Conservation (phyloP, 495 filamentous ascomycete genomes). For the Tirmania nivea region DNA sequence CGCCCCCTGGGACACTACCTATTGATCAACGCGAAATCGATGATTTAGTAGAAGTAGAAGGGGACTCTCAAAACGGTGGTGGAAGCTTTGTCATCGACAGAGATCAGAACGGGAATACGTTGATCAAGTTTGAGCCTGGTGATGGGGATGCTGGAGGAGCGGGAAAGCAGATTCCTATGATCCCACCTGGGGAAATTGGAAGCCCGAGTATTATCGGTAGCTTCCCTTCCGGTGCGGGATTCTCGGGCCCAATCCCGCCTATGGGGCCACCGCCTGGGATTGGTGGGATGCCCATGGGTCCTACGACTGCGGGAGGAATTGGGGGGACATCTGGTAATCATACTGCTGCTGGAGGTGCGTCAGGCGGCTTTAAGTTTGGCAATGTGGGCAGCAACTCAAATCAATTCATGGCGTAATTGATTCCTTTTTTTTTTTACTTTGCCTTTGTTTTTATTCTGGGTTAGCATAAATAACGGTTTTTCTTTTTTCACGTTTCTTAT, state of each 20-base stretch:
- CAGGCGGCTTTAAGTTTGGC: background rate
- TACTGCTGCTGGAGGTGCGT: background rate
- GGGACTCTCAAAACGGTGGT: slow-evolving; percentile 68
- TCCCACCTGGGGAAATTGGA: background rate
- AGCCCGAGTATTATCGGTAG: background rate
- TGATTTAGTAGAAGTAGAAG: slow-evolving; percentile 61
- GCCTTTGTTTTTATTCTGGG: no score
- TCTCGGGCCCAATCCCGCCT: background rate
- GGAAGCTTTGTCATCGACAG: slow-evolving; percentile 37
- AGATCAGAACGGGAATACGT: background rate
- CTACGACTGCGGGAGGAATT: background rate
- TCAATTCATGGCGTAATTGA: background rate
- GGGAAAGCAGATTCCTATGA: background rate
- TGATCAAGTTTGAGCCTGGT: background rate
- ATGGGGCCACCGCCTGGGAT: background rate
- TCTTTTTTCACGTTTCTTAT: no score
- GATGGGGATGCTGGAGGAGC: background rate
- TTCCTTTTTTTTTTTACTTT: background rate
- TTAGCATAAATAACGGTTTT: background rate
- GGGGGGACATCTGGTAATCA: background rate
- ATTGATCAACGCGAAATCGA: background rate
- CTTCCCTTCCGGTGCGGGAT: background rate
- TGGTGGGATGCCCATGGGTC: background rate
- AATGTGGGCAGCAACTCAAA: background rate
- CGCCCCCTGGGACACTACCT: slow-evolving; percentile 28